These are phyloP conservation scores for Linderniella brevidens DNA, from an alignment of 257 asterid genomes.

Conservation along the genomic window DNA sequence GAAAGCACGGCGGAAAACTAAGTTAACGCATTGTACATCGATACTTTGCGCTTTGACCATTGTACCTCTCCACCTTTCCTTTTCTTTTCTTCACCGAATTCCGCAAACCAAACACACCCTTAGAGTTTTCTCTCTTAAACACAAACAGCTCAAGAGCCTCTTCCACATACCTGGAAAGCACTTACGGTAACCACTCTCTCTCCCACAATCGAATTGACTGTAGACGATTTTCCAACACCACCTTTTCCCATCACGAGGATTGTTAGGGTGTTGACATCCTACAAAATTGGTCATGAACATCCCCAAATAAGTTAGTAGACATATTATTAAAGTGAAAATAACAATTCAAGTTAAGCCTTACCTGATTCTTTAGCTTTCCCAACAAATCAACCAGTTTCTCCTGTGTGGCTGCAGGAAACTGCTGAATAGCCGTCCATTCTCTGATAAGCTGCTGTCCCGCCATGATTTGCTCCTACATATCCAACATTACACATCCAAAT, in stretches of 20 bases:
- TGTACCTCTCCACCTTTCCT: too few species aligned
- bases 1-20: too few species aligned
- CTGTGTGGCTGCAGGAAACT: slow-evolving; percentile 88
- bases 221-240: slow-evolving; percentile 96
- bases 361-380: slow-evolving; percentile 71
- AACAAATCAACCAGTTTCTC: slow-evolving; percentile 71
- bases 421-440: slow-evolving; percentile 88
- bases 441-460: slow-evolving; percentile 45
- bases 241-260: slow-evolving; percentile 96
- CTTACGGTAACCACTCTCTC: slow-evolving; percentile 87
- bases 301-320: slow-evolving; percentile 1
- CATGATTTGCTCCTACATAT: slow-evolving; percentile 30
- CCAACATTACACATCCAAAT: slow-evolving; percentile 5
- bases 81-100: too few species aligned
- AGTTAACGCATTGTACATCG: too few species aligned
- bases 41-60: too few species aligned
- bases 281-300: slow-evolving; percentile 4
- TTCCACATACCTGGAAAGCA: slow-evolving; percentile 71
- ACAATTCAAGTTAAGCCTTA: slow-evolving; percentile 6
- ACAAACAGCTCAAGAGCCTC: not conserved
- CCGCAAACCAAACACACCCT: not conserved
- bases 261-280: slow-evolving; percentile 71
- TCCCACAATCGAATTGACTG: slow-evolving; percentile 74
- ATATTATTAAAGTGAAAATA: not conserved
- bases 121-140: not conserved